These are phyloP conservation scores for Neofusicoccum umdonicola DNA, from an alignment of 2,329 filamentous ascomycete species.

Conservation along the genomic window DNA sequence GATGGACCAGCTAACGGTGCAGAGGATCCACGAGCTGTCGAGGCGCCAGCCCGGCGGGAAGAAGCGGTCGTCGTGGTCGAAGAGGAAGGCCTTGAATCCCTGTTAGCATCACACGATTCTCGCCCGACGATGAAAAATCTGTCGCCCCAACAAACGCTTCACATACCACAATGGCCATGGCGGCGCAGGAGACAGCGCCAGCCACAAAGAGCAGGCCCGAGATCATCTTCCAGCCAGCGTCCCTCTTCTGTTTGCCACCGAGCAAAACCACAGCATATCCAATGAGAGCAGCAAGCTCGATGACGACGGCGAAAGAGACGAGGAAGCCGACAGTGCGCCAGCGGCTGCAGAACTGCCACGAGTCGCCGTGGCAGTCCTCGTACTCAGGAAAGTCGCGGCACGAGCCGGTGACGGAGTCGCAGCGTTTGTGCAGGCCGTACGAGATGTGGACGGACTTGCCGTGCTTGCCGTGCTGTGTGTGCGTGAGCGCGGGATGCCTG, in stretches of 20 bases:
- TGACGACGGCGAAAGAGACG: slow-evolving; percentile 78
- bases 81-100: slow-evolving; percentile 68
- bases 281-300: slow-evolving; percentile 78
- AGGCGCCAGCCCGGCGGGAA: slow-evolving; percentile 73
- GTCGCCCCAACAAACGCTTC: neutral
- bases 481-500: neutral
- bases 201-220: slow-evolving; percentile 64
- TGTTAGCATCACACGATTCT: neutral
- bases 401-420: slow-evolving; percentile 64
- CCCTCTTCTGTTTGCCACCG: slow-evolving; percentile 76
- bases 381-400: slow-evolving; percentile 68
- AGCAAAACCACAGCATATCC: slow-evolving; percentile 73
- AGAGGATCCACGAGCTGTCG: slow-evolving; percentile 74
- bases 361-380: slow-evolving; percentile 64
- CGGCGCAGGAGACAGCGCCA: slow-evolving; percentile 67
- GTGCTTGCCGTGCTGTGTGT: slow-evolving; percentile 32
- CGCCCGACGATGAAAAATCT: neutral
- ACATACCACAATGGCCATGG: slow-evolving; percentile 79
- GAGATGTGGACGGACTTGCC: slow-evolving; percentile 33
- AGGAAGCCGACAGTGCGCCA: slow-evolving; percentile 88
- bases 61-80: slow-evolving; percentile 80
- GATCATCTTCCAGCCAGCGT: slow-evolving; percentile 78
- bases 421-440: slow-evolving; percentile 78
- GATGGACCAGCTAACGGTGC: slow-evolving; percentile 59
- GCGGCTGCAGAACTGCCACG: slow-evolving; percentile 81